phyloP scores from a whole-genome alignment of 129 eudicot genomes.

The Centrapalus pauciflorus region DNA sequence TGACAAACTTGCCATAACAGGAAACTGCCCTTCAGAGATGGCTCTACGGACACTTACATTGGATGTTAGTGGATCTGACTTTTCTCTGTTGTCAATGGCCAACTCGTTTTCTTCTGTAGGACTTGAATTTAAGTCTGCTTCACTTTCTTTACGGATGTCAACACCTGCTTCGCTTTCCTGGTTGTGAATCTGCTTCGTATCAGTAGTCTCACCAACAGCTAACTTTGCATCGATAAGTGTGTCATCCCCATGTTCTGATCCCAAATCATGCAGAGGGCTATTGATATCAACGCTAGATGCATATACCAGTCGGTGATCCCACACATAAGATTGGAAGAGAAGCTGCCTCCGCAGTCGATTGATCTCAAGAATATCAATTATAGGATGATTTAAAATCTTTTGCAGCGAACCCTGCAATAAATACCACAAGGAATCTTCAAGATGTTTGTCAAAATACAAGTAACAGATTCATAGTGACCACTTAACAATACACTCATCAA shows the following conservation, averaged over 20 bases:
- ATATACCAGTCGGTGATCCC: conserved; percentile 83
- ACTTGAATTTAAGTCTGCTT: conserved; percentile 9
- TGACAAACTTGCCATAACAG: conserved; percentile 52
- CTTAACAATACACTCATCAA: too few species aligned
- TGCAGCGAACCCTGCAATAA: conserved; percentile 55
- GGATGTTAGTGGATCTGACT: conserved; percentile 28
- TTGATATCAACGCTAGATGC: conserved; percentile 51
- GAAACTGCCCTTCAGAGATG: conserved; percentile 61
- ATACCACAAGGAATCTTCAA: neutral
- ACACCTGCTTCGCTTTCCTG: conserved; percentile 21
- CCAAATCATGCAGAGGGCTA: conserved; percentile 17
- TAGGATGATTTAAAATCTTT: conserved; percentile 49
- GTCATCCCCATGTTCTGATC: conserved; percentile 30
- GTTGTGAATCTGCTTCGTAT: conserved; percentile 13
- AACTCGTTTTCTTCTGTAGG: conserved; percentile 19
- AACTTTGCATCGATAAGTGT: conserved; percentile 20
- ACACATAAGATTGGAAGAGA: conserved; percentile 74
- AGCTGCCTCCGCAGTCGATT: conserved; percentile 74
- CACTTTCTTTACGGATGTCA: conserved; percentile 22
- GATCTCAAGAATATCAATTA: conserved; percentile 73
- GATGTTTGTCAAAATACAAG: neutral
- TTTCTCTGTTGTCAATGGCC: conserved; percentile 6
- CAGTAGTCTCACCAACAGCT: conserved; percentile 22
- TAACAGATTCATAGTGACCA: neutral
- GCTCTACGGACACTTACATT: conserved; percentile 44